Evolutionary conservation across 139 green algal genomes (phyloP), one percentile per base, ranked within the genome.

Genomic region (Ettlia oleoabundans): DNA sequence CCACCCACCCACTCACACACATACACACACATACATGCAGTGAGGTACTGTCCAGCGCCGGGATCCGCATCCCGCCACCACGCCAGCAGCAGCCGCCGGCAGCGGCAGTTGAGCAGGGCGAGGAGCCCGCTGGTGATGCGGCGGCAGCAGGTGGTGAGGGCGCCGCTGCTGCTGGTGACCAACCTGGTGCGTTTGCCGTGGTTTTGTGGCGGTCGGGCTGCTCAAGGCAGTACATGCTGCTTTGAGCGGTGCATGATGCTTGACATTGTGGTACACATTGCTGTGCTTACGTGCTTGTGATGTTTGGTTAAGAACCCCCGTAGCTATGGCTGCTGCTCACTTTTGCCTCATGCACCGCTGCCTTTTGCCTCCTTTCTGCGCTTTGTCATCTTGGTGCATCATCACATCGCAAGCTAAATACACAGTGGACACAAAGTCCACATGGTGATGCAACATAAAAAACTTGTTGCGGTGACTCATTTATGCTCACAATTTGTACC

Each of bases 61-160:
- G 42, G 41, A 65, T 70, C 79, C 83, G 28, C 3, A 51, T 58
- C 33, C 83, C 40, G 52, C 78, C 26, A 51, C 66, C 77, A 76
- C 85, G 15, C 28, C 81, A 71, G 62, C 42, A 24, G 67, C 65
- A 10, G 58, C 41, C 5, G 30, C 37, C n/a, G n/a, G n/a, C n/a
- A n/a, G n/a, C n/a, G n/a, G n/a, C n/a, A n/a, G n/a, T n/a, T n/a
- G n/a, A n/a, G n/a, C n/a, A n/a, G n/a, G n/a, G n/a, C n/a, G n/a
- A n/a, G n/a, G n/a, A n/a, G n/a, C n/a, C n/a, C n/a, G n/a, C n/a
- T n/a, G n/a, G n/a, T n/a, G n/a, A n/a, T n/a, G n/a, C n/a, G n/a
- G n/a, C n/a, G n/a, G n/a, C n/a, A n/a, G n/a, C n/a, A 15, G 83
- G 58, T 4, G 47, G 21, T 42, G 72, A 32, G 18, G 22, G 13